Evolutionary conservation across 352 stramenopile genomes (phyloP).

Genomic region (Blastocystis sp.): DNA sequence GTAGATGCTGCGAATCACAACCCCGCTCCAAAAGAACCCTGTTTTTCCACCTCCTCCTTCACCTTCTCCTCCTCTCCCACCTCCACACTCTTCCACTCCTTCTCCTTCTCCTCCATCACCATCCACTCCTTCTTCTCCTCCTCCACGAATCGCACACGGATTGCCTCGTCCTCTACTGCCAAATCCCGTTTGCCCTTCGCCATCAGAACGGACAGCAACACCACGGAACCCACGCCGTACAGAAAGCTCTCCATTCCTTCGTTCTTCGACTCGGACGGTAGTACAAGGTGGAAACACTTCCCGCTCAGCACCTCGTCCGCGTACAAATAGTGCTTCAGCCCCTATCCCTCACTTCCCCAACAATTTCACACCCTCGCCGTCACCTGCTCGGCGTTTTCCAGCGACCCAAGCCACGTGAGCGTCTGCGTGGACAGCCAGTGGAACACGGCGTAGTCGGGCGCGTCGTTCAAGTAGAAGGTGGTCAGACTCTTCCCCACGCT

Average conservation of each 20-base stretch:
- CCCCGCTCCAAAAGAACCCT: neutral
- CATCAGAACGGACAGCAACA: slow-evolving; percentile 12
- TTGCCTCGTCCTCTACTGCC: neutral
- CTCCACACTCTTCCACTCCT: neutral
- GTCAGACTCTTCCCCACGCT: slow-evolving; percentile 23
- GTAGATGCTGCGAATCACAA: neutral
- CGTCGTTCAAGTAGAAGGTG: slow-evolving; percentile 53
- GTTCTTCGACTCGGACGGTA: neutral
- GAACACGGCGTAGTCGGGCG: slow-evolving; percentile 46
- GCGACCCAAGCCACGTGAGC: neutral
- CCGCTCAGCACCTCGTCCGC: slow-evolving; percentile 25
- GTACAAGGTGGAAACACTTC: slow-evolving; percentile 2
- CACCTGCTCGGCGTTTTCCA: neutral
- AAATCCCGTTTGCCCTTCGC: slow-evolving; percentile 5
- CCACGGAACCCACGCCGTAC: neutral
- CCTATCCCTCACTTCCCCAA: neutral
- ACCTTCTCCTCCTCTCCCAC: neutral
- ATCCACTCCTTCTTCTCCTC: neutral
- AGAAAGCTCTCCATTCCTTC: neutral
- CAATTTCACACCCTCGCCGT: neutral
- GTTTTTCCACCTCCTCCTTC: neutral
- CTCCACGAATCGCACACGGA: neutral
- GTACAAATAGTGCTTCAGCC: slow-evolving; percentile 8
- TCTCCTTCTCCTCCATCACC: neutral
- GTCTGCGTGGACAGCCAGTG: neutral